Evolutionary conservation across 345 rosid genomes (phyloP).

Genomic region (Jatropha curcas): DNA sequence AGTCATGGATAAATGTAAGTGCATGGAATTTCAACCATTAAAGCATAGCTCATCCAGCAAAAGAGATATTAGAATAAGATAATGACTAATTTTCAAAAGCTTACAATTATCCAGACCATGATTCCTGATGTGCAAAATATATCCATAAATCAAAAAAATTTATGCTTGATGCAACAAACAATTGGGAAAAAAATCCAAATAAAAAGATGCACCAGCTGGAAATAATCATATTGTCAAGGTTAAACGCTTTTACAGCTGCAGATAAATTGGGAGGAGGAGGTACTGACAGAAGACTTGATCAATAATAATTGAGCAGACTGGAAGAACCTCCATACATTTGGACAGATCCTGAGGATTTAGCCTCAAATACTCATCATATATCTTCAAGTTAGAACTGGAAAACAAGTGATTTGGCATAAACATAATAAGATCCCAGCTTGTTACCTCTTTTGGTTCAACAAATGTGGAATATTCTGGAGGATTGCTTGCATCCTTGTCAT

Average conservation of each 20-base stretch:
- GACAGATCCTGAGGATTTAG: not conserved
- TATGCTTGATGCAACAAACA: not conserved
- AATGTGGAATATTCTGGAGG: slow-evolving; percentile 27
- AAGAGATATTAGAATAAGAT: not conserved
- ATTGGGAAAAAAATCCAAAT: not conserved
- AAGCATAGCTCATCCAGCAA: not conserved
- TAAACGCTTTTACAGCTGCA: not conserved
- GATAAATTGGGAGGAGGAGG: not conserved
- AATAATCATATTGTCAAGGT: not conserved
- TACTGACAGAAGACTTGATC: not conserved
- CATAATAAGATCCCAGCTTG: slow-evolving; percentile 1
- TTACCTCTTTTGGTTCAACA: slow-evolving; percentile 59
- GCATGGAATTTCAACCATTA: not conserved
- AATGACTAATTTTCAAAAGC: not conserved
- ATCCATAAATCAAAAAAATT: not conserved
- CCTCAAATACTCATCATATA: not conserved
- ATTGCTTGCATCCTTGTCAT: slow-evolving; percentile 37
- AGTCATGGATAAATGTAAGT: not conserved
- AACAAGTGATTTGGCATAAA: not conserved
- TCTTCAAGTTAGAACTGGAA: not conserved
- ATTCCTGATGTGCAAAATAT: not conserved
- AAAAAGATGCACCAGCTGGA: no score
- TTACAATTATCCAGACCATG: not conserved
- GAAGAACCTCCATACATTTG: not conserved
- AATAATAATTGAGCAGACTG: not conserved